These are phyloP conservation scores for Microbotryum violaceum DNA, from an alignment of 1,284 basidiomycete genomes.

Conservation along the genomic window DNA sequence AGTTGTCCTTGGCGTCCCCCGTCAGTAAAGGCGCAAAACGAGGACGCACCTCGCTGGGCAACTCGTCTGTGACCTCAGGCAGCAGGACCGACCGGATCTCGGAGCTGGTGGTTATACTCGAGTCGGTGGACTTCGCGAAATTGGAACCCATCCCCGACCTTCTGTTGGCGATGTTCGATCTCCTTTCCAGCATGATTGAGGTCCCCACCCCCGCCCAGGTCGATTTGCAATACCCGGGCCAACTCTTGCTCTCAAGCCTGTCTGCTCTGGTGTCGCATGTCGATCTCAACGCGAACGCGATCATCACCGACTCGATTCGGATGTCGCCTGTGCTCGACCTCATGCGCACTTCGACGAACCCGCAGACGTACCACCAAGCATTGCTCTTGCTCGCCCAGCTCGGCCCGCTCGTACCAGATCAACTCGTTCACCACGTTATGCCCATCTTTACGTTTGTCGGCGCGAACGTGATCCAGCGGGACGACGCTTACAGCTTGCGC, in stretches of 20 bases:
- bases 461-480: slow-evolving; percentile 87
- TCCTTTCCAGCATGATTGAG: slow-evolving; percentile 27
- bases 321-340: slow-evolving; percentile 79
- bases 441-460: slow-evolving; percentile 99
- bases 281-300: slow-evolving; percentile 13
- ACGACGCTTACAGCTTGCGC: slow-evolving; percentile 89
- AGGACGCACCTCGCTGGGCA: slow-evolving; percentile 20
- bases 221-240: slow-evolving; percentile 28
- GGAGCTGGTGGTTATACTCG: slow-evolving; percentile 29
- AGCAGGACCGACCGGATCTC: slow-evolving; percentile 22
- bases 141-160: slow-evolving; percentile 18
- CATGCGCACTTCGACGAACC: slow-evolving; percentile 78
- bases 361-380: slow-evolving; percentile 90
- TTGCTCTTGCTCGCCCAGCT: slow-evolving; percentile 80
- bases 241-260: slow-evolving; percentile 19
- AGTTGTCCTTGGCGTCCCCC: slow-evolving; percentile 12
- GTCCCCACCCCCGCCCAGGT: slow-evolving; percentile 18
- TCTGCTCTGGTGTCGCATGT: slow-evolving; percentile 16
- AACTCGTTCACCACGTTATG: slow-evolving; percentile 91
- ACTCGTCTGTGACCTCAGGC: not conserved
- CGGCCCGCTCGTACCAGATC: slow-evolving; percentile 76
- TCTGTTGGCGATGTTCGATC: slow-evolving; percentile 27
- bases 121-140: slow-evolving; percentile 22
- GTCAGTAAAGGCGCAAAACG: slow-evolving; percentile 26
- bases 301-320: slow-evolving; percentile 42